Percentiles rank a stretch among this genome's conserved stretches.
Evolutionary conservation across 352 stramenopile genomes (phyloP).

Genomic region (Phytophthora litchii): DNA sequence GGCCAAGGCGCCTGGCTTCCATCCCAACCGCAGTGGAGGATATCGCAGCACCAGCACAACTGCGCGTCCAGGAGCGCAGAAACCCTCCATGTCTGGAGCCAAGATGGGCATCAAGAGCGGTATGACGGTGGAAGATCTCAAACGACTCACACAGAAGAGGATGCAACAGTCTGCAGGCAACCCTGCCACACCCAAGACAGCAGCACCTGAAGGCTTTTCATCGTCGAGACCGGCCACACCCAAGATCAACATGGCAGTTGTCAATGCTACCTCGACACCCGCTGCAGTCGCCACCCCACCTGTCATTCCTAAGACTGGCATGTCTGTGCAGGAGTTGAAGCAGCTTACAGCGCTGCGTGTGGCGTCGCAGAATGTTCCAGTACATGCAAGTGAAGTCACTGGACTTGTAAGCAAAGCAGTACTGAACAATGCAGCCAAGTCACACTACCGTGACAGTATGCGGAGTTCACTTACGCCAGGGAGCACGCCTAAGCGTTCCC

Average conservation of each 20-base stretch:
- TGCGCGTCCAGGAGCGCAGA: conserved; percentile 26
- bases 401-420: conserved; percentile 79
- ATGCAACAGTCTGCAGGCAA: conserved; percentile 70
- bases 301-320: conserved; percentile 75
- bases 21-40: conserved; percentile 26
- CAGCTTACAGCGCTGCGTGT: conserved; percentile 82
- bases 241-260: conserved; percentile 67
- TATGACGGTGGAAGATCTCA: conserved; percentile 89
- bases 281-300: conserved; percentile 36
- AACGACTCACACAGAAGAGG: conserved; percentile 84
- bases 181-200: conserved; percentile 44
- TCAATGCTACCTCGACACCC: conserved; percentile 44
- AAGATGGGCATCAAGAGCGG: conserved; percentile 91
- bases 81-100: conserved; percentile 41
- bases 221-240: conserved; percentile 51
- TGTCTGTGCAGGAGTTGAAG: conserved; percentile 89
- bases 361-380: conserved; percentile 67
- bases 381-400: conserved; percentile 70
- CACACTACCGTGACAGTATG: conserved; percentile 75
- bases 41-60: conserved; percentile 27
- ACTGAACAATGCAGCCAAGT: conserved; percentile 77
- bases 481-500: conserved; percentile 52
- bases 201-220: conserved; percentile 24
- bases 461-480: conserved; percentile 61
- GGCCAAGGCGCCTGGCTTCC: conserved; percentile 35